These are phyloP conservation scores for Casuarina glauca DNA, from an alignment of 306 rosid species.

Conservation along the genomic window DNA sequence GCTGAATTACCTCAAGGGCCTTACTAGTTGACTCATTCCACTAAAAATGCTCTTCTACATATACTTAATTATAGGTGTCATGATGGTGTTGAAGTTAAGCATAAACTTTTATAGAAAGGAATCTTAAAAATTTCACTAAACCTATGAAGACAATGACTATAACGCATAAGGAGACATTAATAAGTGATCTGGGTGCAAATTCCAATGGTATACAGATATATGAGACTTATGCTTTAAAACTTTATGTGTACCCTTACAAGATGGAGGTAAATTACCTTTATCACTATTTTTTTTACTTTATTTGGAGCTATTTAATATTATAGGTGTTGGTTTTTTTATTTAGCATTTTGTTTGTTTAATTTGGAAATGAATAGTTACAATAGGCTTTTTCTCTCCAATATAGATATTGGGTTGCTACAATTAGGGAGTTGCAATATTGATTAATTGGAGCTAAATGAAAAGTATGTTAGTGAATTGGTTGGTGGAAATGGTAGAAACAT, in stretches of 20 bases:
- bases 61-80: too few relatives aligned
- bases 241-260: slow-evolving; percentile 61
- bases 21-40: too few relatives aligned
- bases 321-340: too few relatives aligned
- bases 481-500: slow-evolving; percentile 87
- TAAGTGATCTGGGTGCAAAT: background rate
- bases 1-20: too few relatives aligned
- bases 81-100: too few relatives aligned
- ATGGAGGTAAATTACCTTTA: slow-evolving; percentile 55
- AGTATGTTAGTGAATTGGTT: slow-evolving; percentile 87
- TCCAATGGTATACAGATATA: slow-evolving; percentile 57
- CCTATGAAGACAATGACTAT: background rate
- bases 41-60: too few relatives aligned
- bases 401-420: background rate
- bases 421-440: background rate
- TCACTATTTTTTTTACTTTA: background rate
- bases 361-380: too few relatives aligned
- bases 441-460: slow-evolving; percentile 40
- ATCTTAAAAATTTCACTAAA: slow-evolving; percentile 14
- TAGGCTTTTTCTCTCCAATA: background rate
- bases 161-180: background rate
- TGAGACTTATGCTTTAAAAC: slow-evolving; percentile 59
- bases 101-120: background rate
- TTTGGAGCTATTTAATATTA: background rate
- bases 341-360: too few relatives aligned